These are phyloP conservation scores for Neocallimastix lanati DNA, from an alignment of 192 early-diverging fungal species.

Conservation along the genomic window DNA sequence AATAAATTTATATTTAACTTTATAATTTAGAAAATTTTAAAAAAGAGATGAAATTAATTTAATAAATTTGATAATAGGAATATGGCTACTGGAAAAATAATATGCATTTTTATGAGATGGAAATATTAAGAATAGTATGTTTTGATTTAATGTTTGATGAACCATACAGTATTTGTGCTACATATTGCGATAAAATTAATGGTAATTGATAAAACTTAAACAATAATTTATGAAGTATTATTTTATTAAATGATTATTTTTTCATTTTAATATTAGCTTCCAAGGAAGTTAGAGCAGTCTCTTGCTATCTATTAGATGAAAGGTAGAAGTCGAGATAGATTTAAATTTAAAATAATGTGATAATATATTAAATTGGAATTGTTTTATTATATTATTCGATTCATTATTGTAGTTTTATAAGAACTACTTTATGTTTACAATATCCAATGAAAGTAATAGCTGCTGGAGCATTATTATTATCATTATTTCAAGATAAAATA, in stretches of 20 bases:
- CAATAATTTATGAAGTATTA: no score
- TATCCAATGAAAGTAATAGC: neutral
- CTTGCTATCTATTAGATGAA: neutral
- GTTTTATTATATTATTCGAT: neutral
- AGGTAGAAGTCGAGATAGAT: neutral
- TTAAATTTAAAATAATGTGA: neutral
- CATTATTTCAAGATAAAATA: neutral
- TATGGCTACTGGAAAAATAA: neutral
- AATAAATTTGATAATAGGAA: neutral
- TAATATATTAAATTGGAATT: neutral
- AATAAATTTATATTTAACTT: no score
- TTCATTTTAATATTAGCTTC: neutral
- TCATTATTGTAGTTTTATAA: neutral
- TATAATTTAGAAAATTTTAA: no score
- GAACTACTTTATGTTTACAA: neutral
- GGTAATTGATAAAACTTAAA: no score
- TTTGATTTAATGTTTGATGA: neutral
- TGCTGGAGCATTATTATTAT: neutral
- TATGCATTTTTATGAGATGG: neutral
- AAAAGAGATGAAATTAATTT: no score
- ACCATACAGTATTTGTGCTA: neutral
- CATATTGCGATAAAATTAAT: neutral
- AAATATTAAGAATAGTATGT: neutral
- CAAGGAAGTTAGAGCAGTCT: neutral
- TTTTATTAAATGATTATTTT: no score